Conservation (phyloP, 192 early-diverging fungal genomes). For the Coemansia sp. region DNA sequence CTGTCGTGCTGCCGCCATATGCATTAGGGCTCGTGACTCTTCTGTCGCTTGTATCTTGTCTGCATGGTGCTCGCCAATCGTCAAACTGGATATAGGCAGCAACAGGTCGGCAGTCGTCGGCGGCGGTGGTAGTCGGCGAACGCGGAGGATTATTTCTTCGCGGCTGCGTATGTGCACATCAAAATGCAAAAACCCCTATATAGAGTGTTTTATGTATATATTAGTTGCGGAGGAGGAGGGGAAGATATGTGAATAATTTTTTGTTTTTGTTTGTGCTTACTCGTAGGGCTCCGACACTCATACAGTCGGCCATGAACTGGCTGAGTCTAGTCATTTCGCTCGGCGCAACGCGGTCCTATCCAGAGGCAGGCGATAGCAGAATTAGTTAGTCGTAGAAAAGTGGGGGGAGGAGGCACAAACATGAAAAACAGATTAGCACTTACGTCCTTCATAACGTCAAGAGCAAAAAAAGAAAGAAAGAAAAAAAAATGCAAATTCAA, state of each 20-base stretch:
- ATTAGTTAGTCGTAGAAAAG: background rate
- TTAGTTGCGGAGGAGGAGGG: background rate
- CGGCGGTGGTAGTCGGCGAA: conserved; percentile 60
- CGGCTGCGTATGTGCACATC: conserved; percentile 68
- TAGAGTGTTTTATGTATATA: background rate
- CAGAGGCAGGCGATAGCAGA: background rate
- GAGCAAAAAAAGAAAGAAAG: background rate
- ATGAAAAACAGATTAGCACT: background rate
- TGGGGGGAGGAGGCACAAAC: too few relatives aligned
- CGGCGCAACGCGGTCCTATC: conserved; percentile 55
- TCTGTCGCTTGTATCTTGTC: conserved; percentile 29
- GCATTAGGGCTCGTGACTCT: conserved; percentile 8
- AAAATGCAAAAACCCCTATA: conserved; percentile 69
- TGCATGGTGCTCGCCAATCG: conserved; percentile 51
- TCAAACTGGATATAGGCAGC: conserved; percentile 54
- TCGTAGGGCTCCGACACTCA: conserved; percentile 67
- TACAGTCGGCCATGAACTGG: conserved; percentile 67
- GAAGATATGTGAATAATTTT: background rate
- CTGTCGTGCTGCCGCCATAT: background rate
- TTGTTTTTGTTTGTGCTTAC: conserved; percentile 48
- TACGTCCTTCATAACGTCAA: background rate
- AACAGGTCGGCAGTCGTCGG: conserved; percentile 21
- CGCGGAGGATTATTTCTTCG: conserved; percentile 69
- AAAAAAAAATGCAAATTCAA: conserved; percentile 1
- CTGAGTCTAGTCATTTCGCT: conserved; percentile 59